Evolutionary conservation across 2,329 filamentous ascomycete species (phyloP).

Genomic region (Colletotrichum lini): DNA sequence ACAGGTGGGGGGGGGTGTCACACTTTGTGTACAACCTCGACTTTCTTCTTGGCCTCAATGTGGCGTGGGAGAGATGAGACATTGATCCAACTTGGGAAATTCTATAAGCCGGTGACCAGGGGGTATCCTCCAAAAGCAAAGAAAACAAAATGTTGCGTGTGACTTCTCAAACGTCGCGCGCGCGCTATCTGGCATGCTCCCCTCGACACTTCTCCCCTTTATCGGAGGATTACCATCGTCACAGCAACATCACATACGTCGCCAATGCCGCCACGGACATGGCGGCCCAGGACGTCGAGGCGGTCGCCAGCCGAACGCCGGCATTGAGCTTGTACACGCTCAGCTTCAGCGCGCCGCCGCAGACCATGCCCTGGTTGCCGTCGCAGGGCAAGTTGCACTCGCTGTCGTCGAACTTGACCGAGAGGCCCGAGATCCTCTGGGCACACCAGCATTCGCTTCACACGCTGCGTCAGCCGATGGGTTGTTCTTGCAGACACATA

Average conservation of each 20-base stretch:
- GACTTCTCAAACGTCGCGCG: background rate
- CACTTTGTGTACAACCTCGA: background rate
- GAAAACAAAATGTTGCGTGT: background rate
- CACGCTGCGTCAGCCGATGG: constrained; percentile 1
- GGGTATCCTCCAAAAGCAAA: constrained; percentile 16
- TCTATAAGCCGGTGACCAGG: constrained; percentile 3
- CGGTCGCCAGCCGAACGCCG: background rate
- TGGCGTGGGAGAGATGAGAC: constrained; percentile 1
- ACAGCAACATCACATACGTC: constrained; percentile 12
- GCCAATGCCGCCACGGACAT: constrained; percentile 5
- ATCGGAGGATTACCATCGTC: background rate
- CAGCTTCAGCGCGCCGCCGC: constrained; percentile 67
- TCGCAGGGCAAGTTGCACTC: constrained; percentile 68
- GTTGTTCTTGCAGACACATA: background rate
- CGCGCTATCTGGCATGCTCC: background rate
- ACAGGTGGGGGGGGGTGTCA: background rate
- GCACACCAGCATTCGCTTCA: constrained; percentile 73
- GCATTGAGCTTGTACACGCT: constrained; percentile 57
- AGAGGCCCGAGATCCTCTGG: constrained; percentile 62
- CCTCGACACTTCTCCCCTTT: background rate
- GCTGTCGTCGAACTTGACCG: constrained; percentile 60
- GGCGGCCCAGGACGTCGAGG: constrained; percentile 16
- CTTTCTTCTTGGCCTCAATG: background rate
- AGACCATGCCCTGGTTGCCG: constrained; percentile 65
- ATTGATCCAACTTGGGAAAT: background rate